Evolutionary conservation across 1,284 basidiomycete species (phyloP).

Genomic region (Chalciporus sp.): DNA sequence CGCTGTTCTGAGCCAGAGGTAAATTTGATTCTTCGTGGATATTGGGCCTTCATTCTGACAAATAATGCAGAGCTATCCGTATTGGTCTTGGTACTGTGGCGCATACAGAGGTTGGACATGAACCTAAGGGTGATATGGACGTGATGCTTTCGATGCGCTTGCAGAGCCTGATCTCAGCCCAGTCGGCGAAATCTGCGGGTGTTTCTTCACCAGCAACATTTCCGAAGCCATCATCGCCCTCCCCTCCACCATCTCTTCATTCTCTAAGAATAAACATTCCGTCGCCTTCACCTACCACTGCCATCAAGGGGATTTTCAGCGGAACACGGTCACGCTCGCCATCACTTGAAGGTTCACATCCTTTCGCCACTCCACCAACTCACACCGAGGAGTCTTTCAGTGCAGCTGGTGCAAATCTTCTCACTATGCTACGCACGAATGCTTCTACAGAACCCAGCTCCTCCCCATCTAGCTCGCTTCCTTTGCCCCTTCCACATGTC

Average conservation of each 20-base stretch:
- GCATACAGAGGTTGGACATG: constrained; percentile 45
- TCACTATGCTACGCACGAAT: constrained; percentile 52
- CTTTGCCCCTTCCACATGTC: constrained; percentile 22
- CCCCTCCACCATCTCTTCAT: constrained; percentile 47
- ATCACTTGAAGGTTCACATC: constrained; percentile 44
- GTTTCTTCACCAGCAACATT: constrained; percentile 14
- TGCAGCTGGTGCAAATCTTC: constrained; percentile 53
- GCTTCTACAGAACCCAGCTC: constrained; percentile 34
- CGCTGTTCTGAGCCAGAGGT: constrained; percentile 72
- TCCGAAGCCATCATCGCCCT: constrained; percentile 41
- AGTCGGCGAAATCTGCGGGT: constrained; percentile 19
- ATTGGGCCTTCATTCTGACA: constrained; percentile 2
- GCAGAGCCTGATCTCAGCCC: constrained; percentile 52
- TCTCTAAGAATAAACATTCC: constrained; percentile 37
- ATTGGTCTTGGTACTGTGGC: constrained; percentile 60
- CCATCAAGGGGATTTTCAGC: constrained; percentile 60
- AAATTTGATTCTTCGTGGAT: constrained; percentile 7
- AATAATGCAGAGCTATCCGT: constrained; percentile 54
- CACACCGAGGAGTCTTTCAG: constrained; percentile 52
- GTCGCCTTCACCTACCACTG: constrained; percentile 22
- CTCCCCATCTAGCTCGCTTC: constrained; percentile 24
- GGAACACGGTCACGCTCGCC: constrained; percentile 59
- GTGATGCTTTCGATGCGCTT: constrained; percentile 79
- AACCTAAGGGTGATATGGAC: constrained; percentile 76
- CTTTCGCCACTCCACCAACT: constrained; percentile 15